Evolutionary conservation across 495 filamentous ascomycete genomes (phyloP).

Genomic region (Staphylotrichum longicolle): DNA sequence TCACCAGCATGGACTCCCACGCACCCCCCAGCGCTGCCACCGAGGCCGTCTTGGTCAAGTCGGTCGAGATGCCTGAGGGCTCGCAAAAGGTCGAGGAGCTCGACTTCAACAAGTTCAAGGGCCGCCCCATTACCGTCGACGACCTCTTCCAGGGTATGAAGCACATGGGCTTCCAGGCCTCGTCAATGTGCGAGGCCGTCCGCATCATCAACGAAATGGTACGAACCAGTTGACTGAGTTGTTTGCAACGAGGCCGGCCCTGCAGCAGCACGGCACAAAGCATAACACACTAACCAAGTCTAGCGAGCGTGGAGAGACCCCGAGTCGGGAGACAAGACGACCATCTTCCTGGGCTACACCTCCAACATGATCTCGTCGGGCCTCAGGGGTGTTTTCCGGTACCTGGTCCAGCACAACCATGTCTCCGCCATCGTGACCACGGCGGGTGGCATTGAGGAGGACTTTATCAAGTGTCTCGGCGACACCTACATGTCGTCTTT

Average conservation of each 20-base stretch:
- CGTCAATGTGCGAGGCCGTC: conserved; percentile 76
- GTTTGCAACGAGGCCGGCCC: neutral
- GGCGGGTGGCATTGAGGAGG: conserved; percentile 95
- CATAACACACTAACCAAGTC: conserved; percentile 13
- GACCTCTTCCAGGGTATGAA: conserved; percentile 81
- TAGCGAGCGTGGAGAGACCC: conserved; percentile 75
- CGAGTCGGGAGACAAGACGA: conserved; percentile 69
- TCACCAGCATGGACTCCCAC: conserved; percentile 31
- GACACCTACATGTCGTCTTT: conserved; percentile 92
- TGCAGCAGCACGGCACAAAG: neutral
- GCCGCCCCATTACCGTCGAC: conserved; percentile 73
- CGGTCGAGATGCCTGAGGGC: conserved; percentile 73
- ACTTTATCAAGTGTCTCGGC: conserved; percentile 95
- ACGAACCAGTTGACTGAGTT: conserved; percentile 28
- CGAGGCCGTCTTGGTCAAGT: conserved; percentile 84
- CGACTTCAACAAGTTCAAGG: conserved; percentile 80
- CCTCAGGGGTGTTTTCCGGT: conserved; percentile 84
- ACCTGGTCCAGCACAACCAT: conserved; percentile 86
- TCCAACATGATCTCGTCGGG: conserved; percentile 96
- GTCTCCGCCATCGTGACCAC: conserved; percentile 91
- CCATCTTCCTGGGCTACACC: conserved; percentile 95
- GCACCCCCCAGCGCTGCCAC: conserved; percentile 64
- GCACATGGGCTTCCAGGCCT: conserved; percentile 90
- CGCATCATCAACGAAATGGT: conserved; percentile 96
- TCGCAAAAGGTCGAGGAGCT: conserved; percentile 75